These are phyloP conservation scores for Coleophoma crateriformis DNA, from an alignment of 2,329 filamentous ascomycete genomes.

Conservation along the genomic window DNA sequence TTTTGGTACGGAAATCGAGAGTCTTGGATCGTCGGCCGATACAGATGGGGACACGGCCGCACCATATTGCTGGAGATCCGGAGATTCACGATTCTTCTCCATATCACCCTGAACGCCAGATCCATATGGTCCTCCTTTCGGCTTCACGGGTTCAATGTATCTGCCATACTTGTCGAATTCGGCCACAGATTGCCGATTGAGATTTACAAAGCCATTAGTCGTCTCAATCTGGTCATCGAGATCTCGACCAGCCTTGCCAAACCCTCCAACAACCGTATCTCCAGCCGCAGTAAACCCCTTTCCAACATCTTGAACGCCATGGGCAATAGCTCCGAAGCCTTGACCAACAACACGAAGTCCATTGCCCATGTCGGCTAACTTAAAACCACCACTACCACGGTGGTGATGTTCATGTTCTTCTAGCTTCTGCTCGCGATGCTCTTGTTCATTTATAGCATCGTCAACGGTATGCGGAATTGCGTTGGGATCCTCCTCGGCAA, in stretches of 20 bases:
- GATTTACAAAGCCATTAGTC: conserved; percentile 35
- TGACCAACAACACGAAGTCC: conserved; percentile 21
- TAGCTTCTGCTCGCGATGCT: conserved; percentile 10
- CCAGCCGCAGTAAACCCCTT: conserved; percentile 28
- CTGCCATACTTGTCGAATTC: conserved; percentile 22
- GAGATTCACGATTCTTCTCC: conserved; percentile 7
- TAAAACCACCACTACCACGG: conserved; percentile 7
- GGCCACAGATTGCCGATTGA: conserved; percentile 20
- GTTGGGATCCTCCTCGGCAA: conserved; percentile 46
- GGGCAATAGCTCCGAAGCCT: conserved; percentile 19
- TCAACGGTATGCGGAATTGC: conserved; percentile 46
- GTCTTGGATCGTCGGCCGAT: conserved; percentile 4
- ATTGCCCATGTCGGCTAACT: conserved; percentile 15
- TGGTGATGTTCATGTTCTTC: conserved; percentile 1
- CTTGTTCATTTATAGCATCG: conserved; percentile 37
- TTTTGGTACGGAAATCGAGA: conserved; percentile 1
- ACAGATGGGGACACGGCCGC: conserved; percentile 3
- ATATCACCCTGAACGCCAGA: conserved; percentile 8
- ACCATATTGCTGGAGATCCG: background rate
- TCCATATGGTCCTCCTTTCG: conserved; percentile 9
- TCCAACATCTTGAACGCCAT: conserved; percentile 20
- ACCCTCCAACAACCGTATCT: conserved; percentile 38
- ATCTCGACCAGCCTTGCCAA: conserved; percentile 41
- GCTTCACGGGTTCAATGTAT: conserved; percentile 12
- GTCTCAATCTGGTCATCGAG: conserved; percentile 47